Evolutionary conservation across 2,329 filamentous ascomycete species (phyloP), one percentile per base, ranked within the genome.

Genomic region (Magnaporthiopsis rhizophila): DNA sequence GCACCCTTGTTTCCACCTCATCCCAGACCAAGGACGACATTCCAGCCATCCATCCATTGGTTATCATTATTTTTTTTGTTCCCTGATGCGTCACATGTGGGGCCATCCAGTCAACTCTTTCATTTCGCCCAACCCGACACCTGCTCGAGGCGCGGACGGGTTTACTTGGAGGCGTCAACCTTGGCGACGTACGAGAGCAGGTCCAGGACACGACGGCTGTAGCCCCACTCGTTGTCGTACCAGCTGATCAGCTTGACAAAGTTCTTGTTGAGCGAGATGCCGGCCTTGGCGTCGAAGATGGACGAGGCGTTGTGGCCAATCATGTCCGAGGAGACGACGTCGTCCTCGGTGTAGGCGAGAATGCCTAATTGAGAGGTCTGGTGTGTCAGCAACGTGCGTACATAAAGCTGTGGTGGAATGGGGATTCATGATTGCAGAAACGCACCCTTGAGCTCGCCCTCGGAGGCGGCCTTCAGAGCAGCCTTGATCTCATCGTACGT

Each of bases 221-320:
- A 98, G 76, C 93, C 95, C 92, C 93, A 97, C 88, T 98, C 94
- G 86, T 98, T 98, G 86, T 97, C 92, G 83, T 97, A 97, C 95
- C 94, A 98, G 74, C 89, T 89, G 78, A 97, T 90, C 68, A 99
- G 87, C 90, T 99, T 99, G 86, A 97, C 88, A 80, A 98, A 98
- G 89, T 97, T 93, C 76, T 92, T 81, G 88, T 98, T 99, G 74
- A 99, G 89, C 71, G 93, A 90, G 82, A 99, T 98, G 86, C 95
- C 95, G 67, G 95, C 95, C 90, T 97, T 96, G 80, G 92, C 93
- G 79, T 99, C 95, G 81, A 99, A 97, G 87, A 98, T 96, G 83
- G 93, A 97, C 71, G 93, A 97, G 87, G 88, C 81, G 78, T 83
- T 86, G 85, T 98, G 90, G 80, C 95, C 95, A 83, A 90, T 95